phyloP scores from a whole-genome alignment of 495 filamentous ascomycete species.

The Annulohypoxylon stygium region DNA sequence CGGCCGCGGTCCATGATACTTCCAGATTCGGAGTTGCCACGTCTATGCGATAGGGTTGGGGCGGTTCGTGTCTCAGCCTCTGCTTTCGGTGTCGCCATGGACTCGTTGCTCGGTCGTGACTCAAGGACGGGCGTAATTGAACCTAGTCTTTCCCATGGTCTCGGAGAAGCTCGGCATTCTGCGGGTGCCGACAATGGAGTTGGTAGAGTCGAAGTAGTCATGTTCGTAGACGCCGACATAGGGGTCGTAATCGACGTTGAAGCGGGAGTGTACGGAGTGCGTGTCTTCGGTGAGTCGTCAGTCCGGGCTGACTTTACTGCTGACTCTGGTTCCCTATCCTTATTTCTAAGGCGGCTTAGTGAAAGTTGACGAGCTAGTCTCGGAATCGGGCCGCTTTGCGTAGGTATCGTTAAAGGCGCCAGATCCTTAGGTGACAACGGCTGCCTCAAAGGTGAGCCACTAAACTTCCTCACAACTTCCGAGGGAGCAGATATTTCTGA shows the following conservation, averaged over 20 bases:
- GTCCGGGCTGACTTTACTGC: constrained; percentile 50
- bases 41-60: constrained; percentile 54
- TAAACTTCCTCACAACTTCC: constrained; percentile 26
- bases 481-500: constrained; percentile 36
- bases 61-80: constrained; percentile 50
- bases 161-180: constrained; percentile 58
- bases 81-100: constrained; percentile 49
- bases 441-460: constrained; percentile 49
- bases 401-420: constrained; percentile 65
- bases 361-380: constrained; percentile 56
- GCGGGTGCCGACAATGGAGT: constrained; percentile 62
- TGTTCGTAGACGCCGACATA: constrained; percentile 52
- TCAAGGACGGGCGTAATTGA: constrained; percentile 39
- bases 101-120: constrained; percentile 46
- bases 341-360: constrained; percentile 56
- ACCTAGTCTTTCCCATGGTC: constrained; percentile 59
- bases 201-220: constrained; percentile 56
- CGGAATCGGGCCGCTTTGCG: constrained; percentile 53
- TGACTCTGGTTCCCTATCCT: constrained; percentile 53
- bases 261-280: constrained; percentile 60
- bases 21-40: constrained; percentile 69
- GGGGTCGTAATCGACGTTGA: constrained; percentile 59
- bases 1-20: constrained; percentile 72
- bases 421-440: constrained; percentile 65
- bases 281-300: constrained; percentile 61